A percentile compares a stretch with the other conserved stretches of the same genome.
phyloP scores from a whole-genome alignment of 129 eudicot genomes.

The Flaveria trinervia region DNA sequence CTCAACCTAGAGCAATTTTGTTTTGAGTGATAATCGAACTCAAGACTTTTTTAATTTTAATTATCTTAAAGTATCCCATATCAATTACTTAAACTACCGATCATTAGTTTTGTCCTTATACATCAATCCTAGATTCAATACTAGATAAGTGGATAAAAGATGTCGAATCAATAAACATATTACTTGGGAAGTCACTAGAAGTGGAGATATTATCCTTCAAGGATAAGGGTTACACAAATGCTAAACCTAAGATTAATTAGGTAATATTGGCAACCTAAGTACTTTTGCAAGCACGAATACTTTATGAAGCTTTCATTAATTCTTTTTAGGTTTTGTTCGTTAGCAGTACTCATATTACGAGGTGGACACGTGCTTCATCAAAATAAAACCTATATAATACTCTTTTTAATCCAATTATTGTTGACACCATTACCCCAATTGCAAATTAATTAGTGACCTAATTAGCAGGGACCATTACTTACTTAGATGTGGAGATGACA shows the following conservation, averaged over 20 bases:
- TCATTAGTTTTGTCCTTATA: too few relatives aligned
- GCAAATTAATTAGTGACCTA: constrained; percentile 24
- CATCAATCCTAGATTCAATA: too few relatives aligned
- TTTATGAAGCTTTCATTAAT: constrained; percentile 26
- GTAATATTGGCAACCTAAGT: constrained; percentile 49
- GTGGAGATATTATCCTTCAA: background rate
- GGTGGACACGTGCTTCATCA: constrained; percentile 62
- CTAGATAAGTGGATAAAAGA: too few relatives aligned
- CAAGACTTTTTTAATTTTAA: too few relatives aligned
- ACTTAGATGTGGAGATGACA: background rate
- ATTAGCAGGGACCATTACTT: constrained; percentile 42
- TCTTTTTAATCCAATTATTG: constrained; percentile 37
- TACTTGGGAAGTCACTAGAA: background rate
- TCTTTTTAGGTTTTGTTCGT: constrained; percentile 60
- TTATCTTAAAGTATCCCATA: too few relatives aligned
- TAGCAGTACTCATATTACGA: constrained; percentile 40
- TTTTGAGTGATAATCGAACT: too few relatives aligned
- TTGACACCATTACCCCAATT: constrained; percentile 44
- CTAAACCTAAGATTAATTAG: constrained; percentile 16
- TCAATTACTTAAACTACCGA: too few relatives aligned
- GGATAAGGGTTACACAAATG: constrained; percentile 1
- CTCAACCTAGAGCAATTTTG: too few relatives aligned
- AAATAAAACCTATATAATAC: constrained; percentile 26
- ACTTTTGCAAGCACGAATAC: constrained; percentile 22
- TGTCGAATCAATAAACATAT: background rate